A percentile compares a stretch with the other conserved stretches of the same genome.
Conservation (phyloP, 83 land plant genomes). For the Isoetes engelmannii region DNA sequence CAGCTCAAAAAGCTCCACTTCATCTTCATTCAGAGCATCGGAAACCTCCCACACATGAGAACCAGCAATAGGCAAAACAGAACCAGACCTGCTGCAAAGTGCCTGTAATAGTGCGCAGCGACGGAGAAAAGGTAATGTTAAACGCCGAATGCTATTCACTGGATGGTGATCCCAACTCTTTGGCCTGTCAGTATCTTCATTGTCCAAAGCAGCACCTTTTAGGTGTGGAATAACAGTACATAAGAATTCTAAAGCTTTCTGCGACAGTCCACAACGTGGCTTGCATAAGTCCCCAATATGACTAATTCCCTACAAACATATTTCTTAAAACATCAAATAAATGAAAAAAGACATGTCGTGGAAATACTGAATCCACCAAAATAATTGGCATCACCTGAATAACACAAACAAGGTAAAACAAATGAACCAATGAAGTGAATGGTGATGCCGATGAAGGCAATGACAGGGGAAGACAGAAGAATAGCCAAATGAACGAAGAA, state of each 20-base stretch:
- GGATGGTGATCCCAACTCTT: constrained; percentile 15
- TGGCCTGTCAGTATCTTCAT: no score
- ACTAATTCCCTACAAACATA: no score
- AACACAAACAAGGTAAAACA: constrained; percentile 67
- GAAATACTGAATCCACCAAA: no score
- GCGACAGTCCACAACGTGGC: no score
- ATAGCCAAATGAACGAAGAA: constrained; percentile 75
- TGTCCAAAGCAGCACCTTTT: no score
- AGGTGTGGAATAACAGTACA: no score
- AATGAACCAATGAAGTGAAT: constrained; percentile 65
- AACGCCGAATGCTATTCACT: constrained; percentile 40
- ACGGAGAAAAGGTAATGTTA: constrained; percentile 76
- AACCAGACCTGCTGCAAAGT: constrained; percentile 23
- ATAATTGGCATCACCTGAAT: constrained; percentile 49
- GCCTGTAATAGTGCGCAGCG: constrained; percentile 72
- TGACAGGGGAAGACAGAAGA: constrained; percentile 78
- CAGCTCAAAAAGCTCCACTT: constrained; percentile 34
- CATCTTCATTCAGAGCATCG: constrained; percentile 9
- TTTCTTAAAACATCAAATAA: no score
- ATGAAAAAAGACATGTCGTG: no score
- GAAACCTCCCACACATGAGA: constrained; percentile 38
- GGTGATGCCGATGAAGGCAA: constrained; percentile 43
- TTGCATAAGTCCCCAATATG: no score
- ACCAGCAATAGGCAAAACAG: constrained; percentile 20
- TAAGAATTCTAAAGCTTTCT: no score